Evolutionary conservation across 352 stramenopile genomes (phyloP), one percentile per base, ranked within the genome.

Genomic region (Globisporangium parvum): DNA sequence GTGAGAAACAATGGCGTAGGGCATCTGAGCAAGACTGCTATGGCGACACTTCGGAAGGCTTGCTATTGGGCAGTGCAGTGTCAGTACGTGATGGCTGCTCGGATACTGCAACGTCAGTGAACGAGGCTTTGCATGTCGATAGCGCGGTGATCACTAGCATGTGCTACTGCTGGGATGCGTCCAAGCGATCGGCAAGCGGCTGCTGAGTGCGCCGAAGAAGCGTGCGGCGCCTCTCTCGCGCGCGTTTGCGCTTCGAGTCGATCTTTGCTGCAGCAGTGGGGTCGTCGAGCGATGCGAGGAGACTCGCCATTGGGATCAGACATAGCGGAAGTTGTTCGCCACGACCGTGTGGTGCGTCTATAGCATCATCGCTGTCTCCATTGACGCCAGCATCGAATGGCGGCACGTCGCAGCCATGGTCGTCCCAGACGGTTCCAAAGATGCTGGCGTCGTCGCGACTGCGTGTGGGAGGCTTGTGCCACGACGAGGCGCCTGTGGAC

Each of bases 301-400:
- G 73, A 53, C 77, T 89, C 53, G 83, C 75, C 63, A 88, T 78
- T 37, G 80, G 80, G 40, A 89, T 79, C 57, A 91, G 62, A 41
- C 76, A 89, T 15, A 88, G 31, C 24, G 78, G 72, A 14, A 87
- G 65, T 47, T 77, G 60, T 26, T 86, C 62, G 10, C 70, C 69
- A 1, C 11, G 9, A 1, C 35, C 12, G 40, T 35, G 24, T 20
- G 6, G 17, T 11, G 45, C 8, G 18, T 44, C 58, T 6, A 21
- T 26, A 33, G 18, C 37, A 0, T 3, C 41, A 11, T 21, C 39
- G 24, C 31, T 44, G 40, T 15, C 21, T 20, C 9, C 31, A 35
- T 35, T 9, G 9, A 11, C 31, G 31, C 6, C 6, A 35, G 31
- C 10, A 10, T 10, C 31, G 31, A 35, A 35, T 35, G 9, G 31